Base-by-base conservation (phyloP, 176 grass and related monocot species). In the Cenchrus purpureus region DNA sequence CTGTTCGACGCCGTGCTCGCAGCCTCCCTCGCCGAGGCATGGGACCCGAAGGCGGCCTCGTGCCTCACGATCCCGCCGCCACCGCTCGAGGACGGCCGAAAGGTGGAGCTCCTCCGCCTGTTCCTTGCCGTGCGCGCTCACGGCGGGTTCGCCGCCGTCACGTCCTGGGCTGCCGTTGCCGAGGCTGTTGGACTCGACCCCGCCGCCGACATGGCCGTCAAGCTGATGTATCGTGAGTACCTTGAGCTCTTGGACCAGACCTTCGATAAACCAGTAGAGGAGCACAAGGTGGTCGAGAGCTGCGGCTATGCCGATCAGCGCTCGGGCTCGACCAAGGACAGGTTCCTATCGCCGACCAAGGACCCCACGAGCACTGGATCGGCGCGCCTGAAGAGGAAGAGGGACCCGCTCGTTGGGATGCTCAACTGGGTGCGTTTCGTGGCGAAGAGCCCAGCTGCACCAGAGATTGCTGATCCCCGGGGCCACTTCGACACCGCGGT, bases 371-470 rank as follows among this genome's bases (percentile, higher is more conserved):
- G 50, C 59, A 10, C 59, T 3, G 68, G 68, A 15, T 42, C 59
- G 32, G 15, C 65, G 19, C 57, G 22, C 57, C 57, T n/a, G 50
- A 88, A 91, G 82, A 75, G 79, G 58, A 93, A 93, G 55, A 67
- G 83, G 75, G 49, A 79, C 8, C 3, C 2, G 15, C 8, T 86
- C 4, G 86, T 55, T 10, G 55, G 59, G 86, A 61, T 88, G 51
- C 83, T 90, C 15, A 73, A 45, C 74, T 60, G 75, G 88, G 46
- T 91, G 60, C 57, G 49, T 40, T 67, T 48, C 14, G 43, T 77
- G 86, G 92, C 92, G n/a, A 90, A 40, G 79, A 49, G 40, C 72
- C 83, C 88, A n/a, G 14, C 25, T 37, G 68, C 82, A n/a, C 62
- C 25, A 29, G n/a, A 54, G 81, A 5, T 57, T n/a, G 25, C 28